Base-by-base conservation (phyloP, 352 stramenopile species). In the Phytophthora constricta region DNA sequence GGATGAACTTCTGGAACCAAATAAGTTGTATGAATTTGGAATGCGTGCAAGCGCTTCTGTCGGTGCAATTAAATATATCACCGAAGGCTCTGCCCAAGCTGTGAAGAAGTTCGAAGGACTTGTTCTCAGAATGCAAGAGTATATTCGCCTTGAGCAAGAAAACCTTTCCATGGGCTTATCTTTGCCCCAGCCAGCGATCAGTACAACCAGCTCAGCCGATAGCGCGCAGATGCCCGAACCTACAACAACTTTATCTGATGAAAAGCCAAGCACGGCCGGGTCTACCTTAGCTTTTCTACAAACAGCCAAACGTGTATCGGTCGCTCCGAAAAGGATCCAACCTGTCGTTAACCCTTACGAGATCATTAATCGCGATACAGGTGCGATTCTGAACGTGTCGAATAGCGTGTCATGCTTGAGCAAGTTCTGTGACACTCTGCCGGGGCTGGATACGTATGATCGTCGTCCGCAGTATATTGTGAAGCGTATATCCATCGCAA, bases 401-500 rank as follows among this genome's bases (percentile, higher is more conserved):
- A 96, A 92, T 43, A 91, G 85, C 23, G 77, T 92, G 7, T 54
- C 47, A 13, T 83, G 80, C 48, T 71, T 96, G 22, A 94, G 82
- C 61, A 79, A 81, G 17, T 93, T 96, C 28, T 96, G 86, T 68
- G 80, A 94, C 50, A 92, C 88, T 0, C 67, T 96, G 10, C 88
- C 88, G 39, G 86, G 86, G 0, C 69, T 95, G 27, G 84, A 93
- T 48, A 96, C 87, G 26, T 95, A 92, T 56, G 88, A 96, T 51
- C 82, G 82, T 26, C 86, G 83, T 2, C 75, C 86, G 13, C 79
- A 93, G 56, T 96, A 96, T 49, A 79, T 76, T 14, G 75, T 95
- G 28, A 90, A 84, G 62, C 83, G 88, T 8, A 84, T 92, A 23
- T 84, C 75, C 20, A 63, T 93, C 17, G 34, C 55, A 16, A 65